Conservation (phyloP, 1,284 basidiomycete species). For the Schizophyllum commune region DNA sequence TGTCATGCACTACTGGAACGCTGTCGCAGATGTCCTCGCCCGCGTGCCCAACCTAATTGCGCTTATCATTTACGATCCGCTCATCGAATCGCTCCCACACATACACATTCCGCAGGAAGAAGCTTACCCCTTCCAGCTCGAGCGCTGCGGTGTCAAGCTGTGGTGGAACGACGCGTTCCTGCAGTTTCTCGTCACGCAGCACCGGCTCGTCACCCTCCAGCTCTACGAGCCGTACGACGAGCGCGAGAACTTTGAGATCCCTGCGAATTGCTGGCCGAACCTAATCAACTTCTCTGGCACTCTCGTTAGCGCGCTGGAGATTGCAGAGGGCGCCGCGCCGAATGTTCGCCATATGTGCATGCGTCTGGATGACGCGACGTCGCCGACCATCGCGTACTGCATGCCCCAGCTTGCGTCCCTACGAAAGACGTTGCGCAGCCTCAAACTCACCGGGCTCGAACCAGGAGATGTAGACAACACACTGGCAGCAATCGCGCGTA, state of each 20-base stretch:
- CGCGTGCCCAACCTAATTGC: not conserved
- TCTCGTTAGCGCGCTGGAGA: conserved; percentile 17
- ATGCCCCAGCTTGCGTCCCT: conserved; percentile 11
- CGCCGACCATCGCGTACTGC: conserved; percentile 5
- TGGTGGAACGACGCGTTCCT: not conserved
- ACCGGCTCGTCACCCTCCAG: conserved; percentile 11
- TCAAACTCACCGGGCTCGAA: conserved; percentile 23
- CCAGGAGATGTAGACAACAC: conserved; percentile 13
- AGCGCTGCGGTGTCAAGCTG: not conserved
- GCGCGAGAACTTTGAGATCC: conserved; percentile 4
- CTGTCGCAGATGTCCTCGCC: not conserved
- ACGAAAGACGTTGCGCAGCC: conserved; percentile 17
- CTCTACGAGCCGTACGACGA: conserved; percentile 17
- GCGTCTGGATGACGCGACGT: conserved; percentile 17
- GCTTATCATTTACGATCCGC: not conserved
- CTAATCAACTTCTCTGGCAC: conserved; percentile 24
- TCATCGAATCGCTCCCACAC: not conserved
- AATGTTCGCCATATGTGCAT: conserved; percentile 22
- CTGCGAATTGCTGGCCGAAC: conserved; percentile 13
- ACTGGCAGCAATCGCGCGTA: conserved; percentile 14
- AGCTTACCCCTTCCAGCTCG: not conserved
- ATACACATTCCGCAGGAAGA: not conserved
- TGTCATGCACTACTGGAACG: not conserved
- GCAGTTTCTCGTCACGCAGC: not conserved
- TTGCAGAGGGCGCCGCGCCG: conserved; percentile 10